Evolutionary conservation across 257 asterid genomes (phyloP), one percentile per base, ranked within the genome.

Genomic region (Solanum peruvianum): DNA sequence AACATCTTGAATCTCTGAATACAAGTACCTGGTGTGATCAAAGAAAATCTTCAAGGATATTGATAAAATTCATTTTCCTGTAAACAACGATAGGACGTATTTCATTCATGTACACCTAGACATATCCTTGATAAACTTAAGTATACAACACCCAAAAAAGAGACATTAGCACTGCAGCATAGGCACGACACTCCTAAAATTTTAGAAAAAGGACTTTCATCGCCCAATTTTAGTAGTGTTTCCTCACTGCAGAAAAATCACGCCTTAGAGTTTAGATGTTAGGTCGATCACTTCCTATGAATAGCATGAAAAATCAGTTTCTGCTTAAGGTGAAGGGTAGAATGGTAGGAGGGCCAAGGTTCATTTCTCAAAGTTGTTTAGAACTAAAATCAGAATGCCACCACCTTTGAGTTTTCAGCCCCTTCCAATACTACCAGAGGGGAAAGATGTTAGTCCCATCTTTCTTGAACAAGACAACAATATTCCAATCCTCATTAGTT

Each of bases 1-100:
- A 64, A 89, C 80, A 88, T 89, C 72, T 76, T 66, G 92, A 76
- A 97, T 91, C 93, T 95, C 95, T 21, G 91, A 42, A 85, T 95
- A 94, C 85, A 97, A 92, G 93, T 92, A 94, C 93, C 98, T 97
- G 90, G 87, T 35, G 37, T 52, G 89, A 88, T 87, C 62, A 82
- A 87, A 81, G 58, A 47, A 70, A 45, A 87, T 27, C 69, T 75
- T 87, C 87, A 73, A 89, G 80, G 41, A 41, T 16, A 80, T 5
- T 73, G 66, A 47, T 78, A 45, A 16, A 45, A 45, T 42, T 16
- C 60, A 27, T 44, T 77, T 77, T 27, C 42, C 27, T 45, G 60
- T 45, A 45, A 44, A 39, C 35, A 44, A 77, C 0, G 15, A n/a
- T 44, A 25, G 39, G 83, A 44, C 62, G 12, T 44, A 25, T 25